Conservation (phyloP, 371 early-diverging fungal genomes). For the Apophysomyces sp. region DNA sequence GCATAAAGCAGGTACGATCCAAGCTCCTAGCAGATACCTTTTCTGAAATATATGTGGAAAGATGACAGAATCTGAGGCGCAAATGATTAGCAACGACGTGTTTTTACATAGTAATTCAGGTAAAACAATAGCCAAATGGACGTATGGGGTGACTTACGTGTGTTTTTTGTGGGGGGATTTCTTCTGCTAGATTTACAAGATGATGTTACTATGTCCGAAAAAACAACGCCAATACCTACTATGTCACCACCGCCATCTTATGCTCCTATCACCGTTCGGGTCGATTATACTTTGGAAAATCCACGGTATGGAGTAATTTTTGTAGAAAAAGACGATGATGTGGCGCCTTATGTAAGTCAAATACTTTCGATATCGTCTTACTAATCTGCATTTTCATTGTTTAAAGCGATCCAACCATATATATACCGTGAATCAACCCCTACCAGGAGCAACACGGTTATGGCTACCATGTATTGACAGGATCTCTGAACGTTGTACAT, state of each 20-base stretch:
- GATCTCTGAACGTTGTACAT: slow-evolving; percentile 74
- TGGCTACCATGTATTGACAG: slow-evolving; percentile 92
- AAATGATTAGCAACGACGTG: slow-evolving; percentile 19
- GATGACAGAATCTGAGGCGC: slow-evolving; percentile 29
- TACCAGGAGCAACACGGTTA: slow-evolving; percentile 74
- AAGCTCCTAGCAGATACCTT: slow-evolving; percentile 8
- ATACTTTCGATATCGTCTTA: not conserved
- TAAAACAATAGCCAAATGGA: not conserved
- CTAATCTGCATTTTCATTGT: not conserved
- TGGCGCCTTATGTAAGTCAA: slow-evolving; percentile 54
- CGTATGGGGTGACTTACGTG: not conserved
- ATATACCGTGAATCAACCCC: slow-evolving; percentile 77
- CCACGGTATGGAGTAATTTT: slow-evolving; percentile 57
- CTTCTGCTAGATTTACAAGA: slow-evolving; percentile 12
- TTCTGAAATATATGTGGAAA: not conserved
- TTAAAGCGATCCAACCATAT: slow-evolving; percentile 62
- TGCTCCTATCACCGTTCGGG: slow-evolving; percentile 45
- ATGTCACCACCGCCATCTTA: slow-evolving; percentile 18
- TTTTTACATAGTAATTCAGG: slow-evolving; percentile 15
- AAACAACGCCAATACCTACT: not conserved
- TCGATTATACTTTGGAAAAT: slow-evolving; percentile 52
- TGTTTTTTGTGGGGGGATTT: too few species aligned
- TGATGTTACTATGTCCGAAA: slow-evolving; percentile 8
- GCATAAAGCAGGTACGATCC: slow-evolving; percentile 34
- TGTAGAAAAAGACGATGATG: slow-evolving; percentile 58